Evolutionary conservation across 108 stramenopile genomes (phyloP), one percentile per base, ranked within the genome.

Genomic region (Nitzschia sp.): DNA sequence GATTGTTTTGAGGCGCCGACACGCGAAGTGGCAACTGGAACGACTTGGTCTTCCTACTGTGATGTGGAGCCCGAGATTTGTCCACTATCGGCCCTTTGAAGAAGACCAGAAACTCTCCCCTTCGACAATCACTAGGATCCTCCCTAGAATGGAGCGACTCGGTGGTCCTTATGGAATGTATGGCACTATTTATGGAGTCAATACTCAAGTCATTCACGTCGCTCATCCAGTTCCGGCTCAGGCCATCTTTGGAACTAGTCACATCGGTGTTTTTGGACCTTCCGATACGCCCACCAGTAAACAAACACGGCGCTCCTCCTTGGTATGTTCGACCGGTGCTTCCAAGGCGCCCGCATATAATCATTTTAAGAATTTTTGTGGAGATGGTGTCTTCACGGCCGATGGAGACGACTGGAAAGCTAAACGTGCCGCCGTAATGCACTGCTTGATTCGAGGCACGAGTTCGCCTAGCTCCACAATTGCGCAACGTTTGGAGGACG

Each of bases 91-190:
- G 17, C 69, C 83, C 18, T 60, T 58, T 45, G 66, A 81, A 32
- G 78, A 83, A 11, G 51, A 76, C 15, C 59, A 68, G 53, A 74
- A 93, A 74, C 78, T 94, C 66, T 55, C 72, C 35, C 85, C 89
- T 21, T 84, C 87, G 26, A 70, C 82, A 28, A 92, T 95, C 54
- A 95, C 89, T 19, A 85, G 84, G 48, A 92, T 97, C 4, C 78
- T 97, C 8, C 90, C 92, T 9, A 76, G 92, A 28, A 97, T 97
- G 96, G 72, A 87, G 53, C 75, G 84, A 31, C 74, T 94, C 19
- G 68, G 71, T n/a, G 96, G 96, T 66, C 94, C 94, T 5, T 92
- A 86, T 74, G 93, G 89, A 42, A 91, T 95, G 90, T 97, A 95
- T 56, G 96, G 90, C n/a, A 95, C 96, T 2, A 91, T 97, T 9